Conservation (phyloP, 352 stramenopile genomes). For the Phytopythium oedochilum region DNA sequence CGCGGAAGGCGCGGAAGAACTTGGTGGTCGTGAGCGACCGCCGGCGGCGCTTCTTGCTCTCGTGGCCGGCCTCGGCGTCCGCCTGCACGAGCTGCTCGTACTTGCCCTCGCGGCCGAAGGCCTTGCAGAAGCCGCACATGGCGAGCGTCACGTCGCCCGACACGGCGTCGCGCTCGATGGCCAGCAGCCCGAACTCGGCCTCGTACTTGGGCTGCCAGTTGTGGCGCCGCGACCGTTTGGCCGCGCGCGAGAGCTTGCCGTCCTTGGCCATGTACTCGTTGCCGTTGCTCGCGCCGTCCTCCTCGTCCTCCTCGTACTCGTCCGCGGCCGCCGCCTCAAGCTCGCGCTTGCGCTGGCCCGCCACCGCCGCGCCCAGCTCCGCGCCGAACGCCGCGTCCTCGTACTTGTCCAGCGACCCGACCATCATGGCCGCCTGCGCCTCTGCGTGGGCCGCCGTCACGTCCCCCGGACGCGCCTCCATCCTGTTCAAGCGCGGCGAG, state of each 20-base stretch:
- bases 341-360: conserved; percentile 32
- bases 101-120: conserved; percentile 72
- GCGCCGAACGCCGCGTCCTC: conserved; percentile 37
- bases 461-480: not conserved
- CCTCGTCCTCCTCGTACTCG: conserved; percentile 41
- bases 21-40: conserved; percentile 82
- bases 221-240: conserved; percentile 59
- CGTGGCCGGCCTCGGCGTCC: conserved; percentile 41
- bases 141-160: conserved; percentile 70
- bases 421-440: conserved; percentile 5
- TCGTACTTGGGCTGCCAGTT: conserved; percentile 83
- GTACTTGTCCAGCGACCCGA: conserved; percentile 32
- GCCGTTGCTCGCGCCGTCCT: conserved; percentile 14
- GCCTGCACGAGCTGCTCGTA: conserved; percentile 65
- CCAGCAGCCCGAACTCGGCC: conserved; percentile 71
- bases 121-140: conserved; percentile 84
- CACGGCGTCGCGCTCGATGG: conserved; percentile 59
- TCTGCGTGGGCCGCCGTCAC: not conserved
- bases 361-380: conserved; percentile 16
- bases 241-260: conserved; percentile 20
- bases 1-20: conserved; percentile 81
- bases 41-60: conserved; percentile 69
- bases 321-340: conserved; percentile 23
- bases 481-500: not conserved
- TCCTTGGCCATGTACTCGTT: conserved; percentile 18